phyloP scores from a whole-genome alignment of 2,329 filamentous ascomycete species.

The Penicillium sp. region DNA sequence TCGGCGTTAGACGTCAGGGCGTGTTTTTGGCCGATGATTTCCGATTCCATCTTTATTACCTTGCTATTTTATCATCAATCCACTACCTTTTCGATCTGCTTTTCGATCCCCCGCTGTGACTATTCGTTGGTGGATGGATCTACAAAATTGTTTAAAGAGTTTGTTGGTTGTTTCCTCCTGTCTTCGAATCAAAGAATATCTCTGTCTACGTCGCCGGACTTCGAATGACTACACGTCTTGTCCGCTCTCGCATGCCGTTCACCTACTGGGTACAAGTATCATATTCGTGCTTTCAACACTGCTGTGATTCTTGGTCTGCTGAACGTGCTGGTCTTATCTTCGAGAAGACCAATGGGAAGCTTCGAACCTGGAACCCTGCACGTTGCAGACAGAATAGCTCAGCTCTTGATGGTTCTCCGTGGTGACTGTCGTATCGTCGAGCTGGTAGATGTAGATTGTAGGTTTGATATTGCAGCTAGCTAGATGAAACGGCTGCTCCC shows the following conservation, averaged over 20 bases:
- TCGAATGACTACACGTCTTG: neutral
- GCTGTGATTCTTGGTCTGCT: neutral
- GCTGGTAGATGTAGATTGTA: neutral
- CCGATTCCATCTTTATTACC: constrained; percentile 6
- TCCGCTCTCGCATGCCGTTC: neutral
- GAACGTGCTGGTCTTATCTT: constrained; percentile 5
- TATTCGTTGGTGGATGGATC: neutral
- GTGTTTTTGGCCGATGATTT: constrained; percentile 37
- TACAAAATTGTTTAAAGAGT: neutral
- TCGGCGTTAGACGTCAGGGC: constrained; percentile 44
- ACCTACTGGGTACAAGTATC: neutral
- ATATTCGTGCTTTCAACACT: neutral
- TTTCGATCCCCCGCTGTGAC: neutral
- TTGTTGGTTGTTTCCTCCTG: too few relatives aligned
- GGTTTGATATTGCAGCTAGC: neutral
- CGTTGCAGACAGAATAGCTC: constrained; percentile 13
- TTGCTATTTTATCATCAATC: constrained; percentile 14
- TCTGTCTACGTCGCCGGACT: neutral
- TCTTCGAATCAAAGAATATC: too few relatives aligned
- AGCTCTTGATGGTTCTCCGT: constrained; percentile 13
- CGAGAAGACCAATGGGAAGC: constrained; percentile 7
- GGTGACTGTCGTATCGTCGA: neutral
- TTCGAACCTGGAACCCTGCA: constrained; percentile 15
- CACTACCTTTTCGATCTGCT: neutral
- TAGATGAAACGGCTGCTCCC: neutral